Percentiles rank a stretch among this genome's conserved stretches.
phyloP scores from a whole-genome alignment of 176 grass and related monocot species.

The Pontederia crassipes region DNA sequence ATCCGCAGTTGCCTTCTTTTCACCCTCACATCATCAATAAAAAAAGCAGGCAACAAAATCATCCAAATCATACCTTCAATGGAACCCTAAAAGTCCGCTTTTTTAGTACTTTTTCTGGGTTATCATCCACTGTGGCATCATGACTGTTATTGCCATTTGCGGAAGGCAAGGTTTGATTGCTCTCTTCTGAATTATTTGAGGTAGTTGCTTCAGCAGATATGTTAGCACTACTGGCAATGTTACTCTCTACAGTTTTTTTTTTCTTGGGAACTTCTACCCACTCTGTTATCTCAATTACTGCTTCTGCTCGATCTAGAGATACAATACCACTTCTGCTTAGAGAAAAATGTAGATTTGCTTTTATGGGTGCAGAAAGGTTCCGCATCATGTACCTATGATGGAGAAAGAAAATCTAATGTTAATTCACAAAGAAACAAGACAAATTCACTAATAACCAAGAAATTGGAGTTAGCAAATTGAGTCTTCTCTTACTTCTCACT shows the following conservation, averaged over 20 bases:
- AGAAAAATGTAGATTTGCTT: conserved; percentile 98
- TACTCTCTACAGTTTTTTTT: conserved; percentile 63
- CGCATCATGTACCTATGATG: conserved; percentile 58
- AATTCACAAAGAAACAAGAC: conserved; percentile 9
- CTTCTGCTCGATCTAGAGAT: conserved; percentile 89
- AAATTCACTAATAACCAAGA: neutral
- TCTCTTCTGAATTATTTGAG: conserved; percentile 36
- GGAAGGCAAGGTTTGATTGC: conserved; percentile 33
- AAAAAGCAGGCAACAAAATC: neutral
- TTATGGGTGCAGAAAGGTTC: conserved; percentile 93
- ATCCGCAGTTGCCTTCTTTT: neutral
- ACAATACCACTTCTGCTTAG: conserved; percentile 89
- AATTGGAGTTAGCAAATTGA: too few relatives aligned
- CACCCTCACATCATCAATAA: neutral
- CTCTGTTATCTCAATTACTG: conserved; percentile 95
- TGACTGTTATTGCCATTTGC: conserved; percentile 27
- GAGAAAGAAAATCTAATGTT: conserved; percentile 10
- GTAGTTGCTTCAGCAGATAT: conserved; percentile 41
- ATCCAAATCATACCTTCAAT: conserved; percentile 54
- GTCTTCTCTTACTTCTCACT: conserved; percentile 51
- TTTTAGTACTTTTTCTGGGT: conserved; percentile 75
- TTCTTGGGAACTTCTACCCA: conserved; percentile 98
- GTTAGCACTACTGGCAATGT: conserved; percentile 34
- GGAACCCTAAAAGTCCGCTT: conserved; percentile 97
- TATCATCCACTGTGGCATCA: conserved; percentile 45